phyloP scores from a whole-genome alignment of 345 rosid species.

The Odontarrhena argentea region DNA sequence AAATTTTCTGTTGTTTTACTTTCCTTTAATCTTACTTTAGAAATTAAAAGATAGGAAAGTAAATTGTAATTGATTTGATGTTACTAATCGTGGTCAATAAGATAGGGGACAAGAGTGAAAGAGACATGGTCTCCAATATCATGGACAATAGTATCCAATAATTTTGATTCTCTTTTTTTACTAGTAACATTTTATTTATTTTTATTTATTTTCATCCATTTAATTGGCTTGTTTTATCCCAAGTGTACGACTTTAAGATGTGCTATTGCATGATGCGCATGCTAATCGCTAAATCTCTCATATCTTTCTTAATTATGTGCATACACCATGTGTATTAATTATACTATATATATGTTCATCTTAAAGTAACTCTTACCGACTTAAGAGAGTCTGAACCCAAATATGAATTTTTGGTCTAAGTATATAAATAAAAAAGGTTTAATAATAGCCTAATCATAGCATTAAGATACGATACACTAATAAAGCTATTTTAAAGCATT shows the following conservation, averaged over 20 bases:
- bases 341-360: neutral
- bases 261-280: neutral
- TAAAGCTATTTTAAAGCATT: conserved; percentile 22
- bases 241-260: conserved; percentile 16
- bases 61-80: conserved; percentile 33
- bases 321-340: conserved; percentile 1
- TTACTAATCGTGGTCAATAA: conserved; percentile 35
- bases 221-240: conserved; percentile 25
- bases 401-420: conserved; percentile 27
- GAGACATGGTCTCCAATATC: conserved; percentile 41
- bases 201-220: neutral
- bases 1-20: conserved; percentile 13
- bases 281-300: neutral
- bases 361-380: neutral
- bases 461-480: conserved; percentile 31
- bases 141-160: conserved; percentile 44
- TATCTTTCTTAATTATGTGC: neutral
- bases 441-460: conserved; percentile 37
- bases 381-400: neutral
- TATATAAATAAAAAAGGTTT: neutral
- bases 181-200: neutral
- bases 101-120: conserved; percentile 45
- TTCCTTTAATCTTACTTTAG: conserved; percentile 12
- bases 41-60: conserved; percentile 18
- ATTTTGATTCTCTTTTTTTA: conserved; percentile 36